phyloP scores from a whole-genome alignment of 805 yeast species.

The Sugiyamaella mastotermitis region DNA sequence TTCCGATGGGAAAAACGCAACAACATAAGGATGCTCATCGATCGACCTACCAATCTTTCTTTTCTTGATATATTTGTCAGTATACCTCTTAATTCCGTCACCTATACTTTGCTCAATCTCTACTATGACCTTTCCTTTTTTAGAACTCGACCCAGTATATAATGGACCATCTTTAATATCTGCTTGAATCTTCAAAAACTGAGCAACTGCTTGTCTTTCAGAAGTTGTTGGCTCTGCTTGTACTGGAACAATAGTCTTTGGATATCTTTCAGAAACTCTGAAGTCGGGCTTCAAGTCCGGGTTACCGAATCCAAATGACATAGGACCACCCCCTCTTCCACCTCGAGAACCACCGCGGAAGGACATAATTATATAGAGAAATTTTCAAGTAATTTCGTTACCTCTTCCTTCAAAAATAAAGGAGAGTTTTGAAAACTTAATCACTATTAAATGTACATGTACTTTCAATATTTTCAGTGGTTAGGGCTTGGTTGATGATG shows the following conservation, averaged over 20 bases:
- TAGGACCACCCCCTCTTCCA: conserved; percentile 21
- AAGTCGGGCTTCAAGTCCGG: conserved; percentile 17
- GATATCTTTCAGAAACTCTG: conserved; percentile 21
- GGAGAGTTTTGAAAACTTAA: too few species aligned
- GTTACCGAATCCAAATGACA: conserved; percentile 9
- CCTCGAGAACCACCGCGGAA: conserved; percentile 18
- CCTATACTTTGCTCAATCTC: conserved; percentile 22
- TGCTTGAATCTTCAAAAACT: conserved; percentile 18
- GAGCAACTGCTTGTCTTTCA: conserved; percentile 23
- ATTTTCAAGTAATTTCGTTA: too few species aligned
- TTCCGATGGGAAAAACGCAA: conserved; percentile 72
- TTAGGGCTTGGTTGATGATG: too few species aligned
- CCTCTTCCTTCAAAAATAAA: too few species aligned
- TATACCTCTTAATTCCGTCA: conserved; percentile 76
- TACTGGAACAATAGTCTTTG: conserved; percentile 20
- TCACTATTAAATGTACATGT: too few species aligned
- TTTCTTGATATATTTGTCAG: conserved; percentile 71
- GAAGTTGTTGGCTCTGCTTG: conserved; percentile 13
- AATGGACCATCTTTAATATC: conserved; percentile 25
- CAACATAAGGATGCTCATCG: conserved; percentile 66
- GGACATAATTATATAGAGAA: conserved; percentile 19
- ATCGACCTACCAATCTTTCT: conserved; percentile 65
- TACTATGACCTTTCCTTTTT: conserved; percentile 17
- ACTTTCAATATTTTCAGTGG: too few species aligned
- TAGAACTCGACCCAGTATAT: conserved; percentile 19